Base-by-base conservation (phyloP, 2,329 filamentous ascomycete genomes). In the Colletotrichum sp. region DNA sequence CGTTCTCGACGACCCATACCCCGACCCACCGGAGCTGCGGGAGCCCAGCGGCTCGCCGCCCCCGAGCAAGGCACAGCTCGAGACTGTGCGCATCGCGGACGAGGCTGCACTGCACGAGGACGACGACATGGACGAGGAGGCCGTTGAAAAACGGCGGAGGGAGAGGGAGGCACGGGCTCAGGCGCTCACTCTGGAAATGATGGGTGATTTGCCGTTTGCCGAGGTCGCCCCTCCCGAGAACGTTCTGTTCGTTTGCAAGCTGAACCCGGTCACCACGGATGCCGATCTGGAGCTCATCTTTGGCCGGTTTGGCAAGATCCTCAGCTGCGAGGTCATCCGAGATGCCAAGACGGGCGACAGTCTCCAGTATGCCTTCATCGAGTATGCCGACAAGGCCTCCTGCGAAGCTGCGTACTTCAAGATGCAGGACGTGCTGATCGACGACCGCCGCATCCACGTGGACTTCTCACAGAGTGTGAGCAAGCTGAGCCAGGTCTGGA, bases 151-250 rank as follows among this genome's bases (percentile, higher is more conserved):
- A 84, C 87, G 93, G 65, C 93, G 96, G 68, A 92, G 96, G 77
- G 96, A 99, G 83, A 92, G 95, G 32, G 97, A 99, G 84, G 97
- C 97, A 7, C 92, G 96, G 77, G 96, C 96, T 1, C 97, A 99
- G 84, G 97, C 97, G 1, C 87, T 99, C 81, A 99, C 96, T 2
- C 90, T 99, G 64, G 97, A 99, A 87, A 98, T 99, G 93, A 97
- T 99, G 86, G 97, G 97, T 59, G 97, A 99, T 84, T 88, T 99
- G 75, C 97, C 97, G 6, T 99, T 98, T 84, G 97, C 97, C 75
- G 97, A 99, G 85, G 96, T 99, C 80, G 98, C 96, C 81, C 97
- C 97, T 6, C 97, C 97, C 0, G 97, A 99, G 86, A 99, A 99
- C 84, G 93, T 99, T 16, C 89, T 99, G 3, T 99, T 99, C 83